Percentiles rank a stretch among this genome's conserved stretches.
phyloP scores from a whole-genome alignment of 495 filamentous ascomycete species.

The Podospora pseudopauciseta region DNA sequence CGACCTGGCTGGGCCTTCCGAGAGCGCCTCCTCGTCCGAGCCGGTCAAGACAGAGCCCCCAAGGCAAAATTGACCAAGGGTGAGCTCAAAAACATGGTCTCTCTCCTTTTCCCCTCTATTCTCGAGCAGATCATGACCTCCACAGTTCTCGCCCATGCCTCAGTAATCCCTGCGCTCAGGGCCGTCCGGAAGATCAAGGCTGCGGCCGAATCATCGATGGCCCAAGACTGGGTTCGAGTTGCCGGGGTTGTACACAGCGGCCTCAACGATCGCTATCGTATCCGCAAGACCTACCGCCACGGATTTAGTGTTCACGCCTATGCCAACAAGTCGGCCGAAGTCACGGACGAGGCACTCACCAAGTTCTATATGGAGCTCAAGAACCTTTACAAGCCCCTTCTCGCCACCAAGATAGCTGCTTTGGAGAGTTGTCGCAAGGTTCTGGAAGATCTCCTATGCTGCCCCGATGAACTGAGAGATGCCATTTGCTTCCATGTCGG shows the following conservation, averaged over 20 bases:
- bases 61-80: background rate
- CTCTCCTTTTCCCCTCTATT: background rate
- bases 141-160: background rate
- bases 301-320: background rate
- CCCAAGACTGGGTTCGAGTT: background rate
- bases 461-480: background rate
- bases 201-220: background rate
- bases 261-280: background rate
- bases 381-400: background rate
- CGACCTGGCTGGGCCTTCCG: background rate
- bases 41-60: background rate
- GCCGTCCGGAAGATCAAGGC: background rate
- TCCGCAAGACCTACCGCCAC: background rate
- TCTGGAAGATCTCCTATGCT: background rate
- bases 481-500: background rate
- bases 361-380: background rate
- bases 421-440: background rate
- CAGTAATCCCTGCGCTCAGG: background rate
- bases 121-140: background rate
- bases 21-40: background rate
- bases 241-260: background rate
- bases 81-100: background rate
- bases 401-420: background rate
- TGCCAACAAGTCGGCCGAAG: background rate
- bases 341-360: background rate